These are phyloP conservation scores for Xerocomellus amylosporus DNA, from an alignment of 768 basidiomycete genomes.

Conservation along the genomic window DNA sequence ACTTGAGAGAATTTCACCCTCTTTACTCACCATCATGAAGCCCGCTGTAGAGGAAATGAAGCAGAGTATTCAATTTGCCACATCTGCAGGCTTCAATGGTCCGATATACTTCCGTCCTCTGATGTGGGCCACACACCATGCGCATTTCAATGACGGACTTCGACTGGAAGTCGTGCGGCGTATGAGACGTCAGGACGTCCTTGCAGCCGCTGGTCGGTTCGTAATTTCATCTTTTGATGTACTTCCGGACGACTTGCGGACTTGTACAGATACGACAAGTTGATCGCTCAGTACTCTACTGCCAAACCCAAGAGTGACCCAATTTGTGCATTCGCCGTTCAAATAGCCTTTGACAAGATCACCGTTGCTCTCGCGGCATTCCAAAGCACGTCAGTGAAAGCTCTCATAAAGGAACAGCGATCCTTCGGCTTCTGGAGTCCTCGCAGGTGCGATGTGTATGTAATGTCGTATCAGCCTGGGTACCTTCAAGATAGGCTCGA, in stretches of 20 bases:
- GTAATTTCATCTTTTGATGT: constrained; percentile 10
- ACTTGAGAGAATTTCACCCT: constrained; percentile 60
- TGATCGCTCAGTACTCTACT: constrained; percentile 60
- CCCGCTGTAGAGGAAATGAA: constrained; percentile 61
- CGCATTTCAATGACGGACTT: constrained; percentile 69
- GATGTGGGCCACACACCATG: constrained; percentile 65
- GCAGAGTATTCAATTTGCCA: constrained; percentile 56
- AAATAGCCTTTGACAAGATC: constrained; percentile 79
- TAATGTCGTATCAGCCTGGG: constrained; percentile 75
- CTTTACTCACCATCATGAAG: constrained; percentile 46
- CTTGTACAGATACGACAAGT: constrained; percentile 60
- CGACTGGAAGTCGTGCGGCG: constrained; percentile 71
- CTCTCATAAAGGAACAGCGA: constrained; percentile 70
- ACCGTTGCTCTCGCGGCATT: constrained; percentile 63
- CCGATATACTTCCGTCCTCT: constrained; percentile 68
- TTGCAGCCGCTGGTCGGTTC: constrained; percentile 82
- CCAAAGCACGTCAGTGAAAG: constrained; percentile 63
- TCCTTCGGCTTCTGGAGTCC: constrained; percentile 91
- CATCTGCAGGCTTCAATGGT: constrained; percentile 59
- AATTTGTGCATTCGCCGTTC: constrained; percentile 68
- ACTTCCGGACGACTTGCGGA: background rate
- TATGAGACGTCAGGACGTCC: constrained; percentile 62
- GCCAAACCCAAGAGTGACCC: constrained; percentile 52
- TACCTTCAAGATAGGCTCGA: constrained; percentile 76
- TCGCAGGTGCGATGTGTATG: constrained; percentile 83